Conservation (phyloP, 2,329 filamentous ascomycete genomes). For the Immersiporthe knoxdaviesiana region DNA sequence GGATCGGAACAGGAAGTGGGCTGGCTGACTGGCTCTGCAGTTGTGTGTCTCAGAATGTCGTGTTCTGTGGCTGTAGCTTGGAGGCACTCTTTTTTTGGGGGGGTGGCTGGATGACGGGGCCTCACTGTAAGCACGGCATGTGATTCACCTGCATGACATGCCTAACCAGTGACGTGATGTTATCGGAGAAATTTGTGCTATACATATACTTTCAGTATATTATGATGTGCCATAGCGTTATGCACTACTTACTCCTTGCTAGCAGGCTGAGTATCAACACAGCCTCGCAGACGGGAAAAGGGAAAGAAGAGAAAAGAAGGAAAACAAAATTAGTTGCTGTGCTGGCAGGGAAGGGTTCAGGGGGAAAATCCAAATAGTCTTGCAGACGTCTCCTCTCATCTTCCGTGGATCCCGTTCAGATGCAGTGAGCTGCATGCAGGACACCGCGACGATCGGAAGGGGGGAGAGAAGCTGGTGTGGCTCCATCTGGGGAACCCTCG, state of each 20-base stretch:
- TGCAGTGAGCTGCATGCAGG: slow-evolving; percentile 7
- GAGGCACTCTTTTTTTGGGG: neutral
- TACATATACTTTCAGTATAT: neutral
- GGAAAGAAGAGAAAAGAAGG: neutral
- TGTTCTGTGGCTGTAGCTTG: neutral
- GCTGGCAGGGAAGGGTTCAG: neutral
- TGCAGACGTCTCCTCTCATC: neutral
- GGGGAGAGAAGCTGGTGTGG: neutral
- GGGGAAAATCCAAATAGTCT: neutral
- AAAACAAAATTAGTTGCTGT: neutral
- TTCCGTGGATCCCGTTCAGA: neutral
- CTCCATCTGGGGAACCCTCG: neutral
- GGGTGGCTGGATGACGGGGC: neutral
- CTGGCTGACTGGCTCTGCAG: neutral
- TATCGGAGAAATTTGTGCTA: neutral
- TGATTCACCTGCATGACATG: slow-evolving; percentile 2
- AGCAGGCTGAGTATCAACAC: neutral
- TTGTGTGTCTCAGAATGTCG: neutral
- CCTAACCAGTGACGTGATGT: neutral
- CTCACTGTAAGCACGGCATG: neutral
- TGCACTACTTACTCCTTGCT: neutral
- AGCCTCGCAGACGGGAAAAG: neutral
- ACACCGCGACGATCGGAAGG: neutral
- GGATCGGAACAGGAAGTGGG: neutral
- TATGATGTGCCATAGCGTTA: neutral